A percentile compares a stretch with the other conserved stretches of the same genome.
phyloP scores from a whole-genome alignment of 441 rosid species.

The Eruca vesicaria region DNA sequence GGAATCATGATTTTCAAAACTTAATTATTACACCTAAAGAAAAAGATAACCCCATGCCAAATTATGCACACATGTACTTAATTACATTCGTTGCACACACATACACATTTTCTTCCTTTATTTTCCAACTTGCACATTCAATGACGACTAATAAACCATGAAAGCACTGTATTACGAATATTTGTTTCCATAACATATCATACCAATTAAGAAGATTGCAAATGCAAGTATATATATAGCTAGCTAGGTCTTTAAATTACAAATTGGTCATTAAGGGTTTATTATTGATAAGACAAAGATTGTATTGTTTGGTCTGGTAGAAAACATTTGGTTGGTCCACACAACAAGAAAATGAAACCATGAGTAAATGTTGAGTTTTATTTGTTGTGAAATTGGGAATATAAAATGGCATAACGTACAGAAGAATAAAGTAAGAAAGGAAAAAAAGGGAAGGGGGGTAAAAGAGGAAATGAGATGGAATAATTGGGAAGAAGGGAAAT shows the following conservation, averaged over 20 bases:
- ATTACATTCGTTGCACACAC: conserved; percentile 14
- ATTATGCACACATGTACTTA: conserved; percentile 26
- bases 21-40: conserved; percentile 31
- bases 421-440: conserved; percentile 23
- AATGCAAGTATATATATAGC: neutral
- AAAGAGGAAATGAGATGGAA: conserved; percentile 17
- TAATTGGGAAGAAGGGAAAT: conserved; percentile 31
- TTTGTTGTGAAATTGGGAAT: neutral
- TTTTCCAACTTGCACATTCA: conserved; percentile 12
- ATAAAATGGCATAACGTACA: neutral
- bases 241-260: neutral
- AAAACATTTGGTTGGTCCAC: neutral
- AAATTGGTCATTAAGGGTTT: neutral
- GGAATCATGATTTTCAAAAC: conserved; percentile 26
- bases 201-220: neutral
- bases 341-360: neutral
- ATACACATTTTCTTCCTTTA: neutral
- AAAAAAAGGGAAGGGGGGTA: neutral
- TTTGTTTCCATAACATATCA: neutral
- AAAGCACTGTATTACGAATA: neutral
- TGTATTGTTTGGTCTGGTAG: neutral
- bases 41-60: conserved; percentile 24
- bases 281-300: neutral
- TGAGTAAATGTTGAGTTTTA: neutral
- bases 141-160: too few relatives aligned